Evolutionary conservation across 768 basidiomycete genomes (phyloP).

Genomic region (Pholiota conissans): DNA sequence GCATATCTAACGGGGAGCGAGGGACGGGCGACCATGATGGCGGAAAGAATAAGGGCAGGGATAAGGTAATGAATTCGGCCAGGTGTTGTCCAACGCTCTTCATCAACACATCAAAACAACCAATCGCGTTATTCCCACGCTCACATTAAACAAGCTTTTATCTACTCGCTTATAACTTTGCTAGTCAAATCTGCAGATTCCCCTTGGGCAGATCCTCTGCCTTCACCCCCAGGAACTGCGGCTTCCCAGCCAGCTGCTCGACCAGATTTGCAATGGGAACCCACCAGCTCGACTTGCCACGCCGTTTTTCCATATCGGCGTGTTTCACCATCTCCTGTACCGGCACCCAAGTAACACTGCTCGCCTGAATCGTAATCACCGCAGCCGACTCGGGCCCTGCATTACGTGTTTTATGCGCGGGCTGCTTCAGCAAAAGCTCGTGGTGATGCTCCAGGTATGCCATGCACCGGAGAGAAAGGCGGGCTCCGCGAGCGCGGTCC

Average conservation of each 20-base stretch:
- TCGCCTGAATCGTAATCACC: slow-evolving; percentile 89
- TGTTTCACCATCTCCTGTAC: slow-evolving; percentile 82
- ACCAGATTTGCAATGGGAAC: slow-evolving; percentile 61
- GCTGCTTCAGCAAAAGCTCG: slow-evolving; percentile 46
- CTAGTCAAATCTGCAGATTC: neutral
- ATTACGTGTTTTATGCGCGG: slow-evolving; percentile 47
- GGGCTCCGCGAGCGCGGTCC: slow-evolving; percentile 88
- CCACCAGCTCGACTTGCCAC: slow-evolving; percentile 86
- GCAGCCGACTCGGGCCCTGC: slow-evolving; percentile 72
- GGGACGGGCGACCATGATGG: slow-evolving; percentile 44
- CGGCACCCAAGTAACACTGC: slow-evolving; percentile 77
- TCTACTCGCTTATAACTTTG: neutral
- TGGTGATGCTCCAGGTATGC: slow-evolving; percentile 88
- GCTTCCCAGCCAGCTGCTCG: slow-evolving; percentile 70
- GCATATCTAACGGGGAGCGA: slow-evolving; percentile 49
- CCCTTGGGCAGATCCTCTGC: slow-evolving; percentile 21
- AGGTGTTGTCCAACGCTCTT: slow-evolving; percentile 24
- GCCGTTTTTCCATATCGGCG: slow-evolving; percentile 88
- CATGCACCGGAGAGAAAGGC: slow-evolving; percentile 92
- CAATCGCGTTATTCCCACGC: slow-evolving; percentile 29
- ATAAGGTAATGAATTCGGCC: slow-evolving; percentile 13
- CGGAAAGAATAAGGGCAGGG: slow-evolving; percentile 7
- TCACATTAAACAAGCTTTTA: slow-evolving; percentile 2
- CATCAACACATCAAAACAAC: slow-evolving; percentile 29
- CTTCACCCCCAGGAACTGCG: slow-evolving; percentile 48